Evolutionary conservation across 139 green algal genomes (phyloP), one percentile per base, ranked within the genome.

Genomic region (Ettlia oleoabundans): DNA sequence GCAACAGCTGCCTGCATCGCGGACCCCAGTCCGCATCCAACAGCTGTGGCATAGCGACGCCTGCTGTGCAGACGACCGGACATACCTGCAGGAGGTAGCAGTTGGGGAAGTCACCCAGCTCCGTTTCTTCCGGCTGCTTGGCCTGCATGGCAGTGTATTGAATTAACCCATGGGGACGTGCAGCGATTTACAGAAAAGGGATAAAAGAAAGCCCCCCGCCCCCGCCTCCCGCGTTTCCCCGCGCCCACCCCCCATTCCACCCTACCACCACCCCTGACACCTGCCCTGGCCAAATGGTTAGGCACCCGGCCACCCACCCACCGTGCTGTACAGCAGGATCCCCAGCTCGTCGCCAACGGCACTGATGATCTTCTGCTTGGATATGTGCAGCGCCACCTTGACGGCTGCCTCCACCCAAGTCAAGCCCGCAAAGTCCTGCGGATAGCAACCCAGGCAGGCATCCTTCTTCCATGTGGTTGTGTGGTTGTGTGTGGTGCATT

Each of bases 261-360:
- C n/a, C n/a, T n/a, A n/a, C 32, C 8, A 9, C 65, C 32, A 73
- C 13, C 47, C 47, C 47, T 58, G 13, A 58, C 47, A 10, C 47
- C 47, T 43, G 7, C 33, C 33, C 21, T 42, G 7, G 32, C 32
- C 62, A 69, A 32, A 18, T 69, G 30, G 62, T 28, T 33, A 38
- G 10, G 22, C 21, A 69, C 26, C 33, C 10, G 10, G 26, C n/a
- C 37, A 19, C 33, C 18, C 9, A 53, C 70, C 10, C 61, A 89
- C 86, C 86, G 86, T 86, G 38, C 71, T 76, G 79, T 88, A 89
- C 10, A 89, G 76, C 24, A 87, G 40, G 7, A 89, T 78, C 22
- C 70, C 78, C 40, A 81, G 28, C 15, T 82, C 40, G 51, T 89
- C 86, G 58, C 55, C 70, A 10, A 43, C 40, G 15, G 41, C 68